These are phyloP conservation scores for Nemania sp. DNA, from an alignment of 2,329 filamentous ascomycete genomes.

Conservation along the genomic window DNA sequence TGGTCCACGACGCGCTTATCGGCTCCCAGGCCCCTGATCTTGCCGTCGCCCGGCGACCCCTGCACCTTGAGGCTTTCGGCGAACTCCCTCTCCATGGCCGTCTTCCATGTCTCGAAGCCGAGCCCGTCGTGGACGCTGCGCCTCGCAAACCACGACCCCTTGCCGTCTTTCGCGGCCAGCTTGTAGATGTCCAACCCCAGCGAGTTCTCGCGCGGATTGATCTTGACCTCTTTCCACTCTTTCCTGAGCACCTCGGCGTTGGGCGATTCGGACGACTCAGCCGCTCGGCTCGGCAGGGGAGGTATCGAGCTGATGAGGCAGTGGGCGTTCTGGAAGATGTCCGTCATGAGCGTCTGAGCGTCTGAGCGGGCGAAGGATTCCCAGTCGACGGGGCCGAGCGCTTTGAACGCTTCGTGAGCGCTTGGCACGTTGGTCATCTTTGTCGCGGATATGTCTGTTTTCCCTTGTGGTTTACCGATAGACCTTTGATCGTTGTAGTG, in stretches of 20 bases:
- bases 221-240: slow-evolving; percentile 85
- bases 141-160: slow-evolving; percentile 87
- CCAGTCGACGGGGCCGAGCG: slow-evolving; percentile 57
- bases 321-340: slow-evolving; percentile 69
- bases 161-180: slow-evolving; percentile 75
- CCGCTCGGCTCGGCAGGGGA: slow-evolving; percentile 48
- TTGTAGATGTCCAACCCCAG: slow-evolving; percentile 80
- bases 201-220: slow-evolving; percentile 73
- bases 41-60: slow-evolving; percentile 71
- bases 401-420: slow-evolving; percentile 56
- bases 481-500: no score
- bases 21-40: slow-evolving; percentile 83
- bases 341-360: slow-evolving; percentile 57
- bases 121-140: slow-evolving; percentile 81
- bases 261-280: slow-evolving; percentile 58
- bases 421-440: slow-evolving; percentile 30
- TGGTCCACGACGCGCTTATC: slow-evolving; percentile 73
- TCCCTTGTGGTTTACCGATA: no score
- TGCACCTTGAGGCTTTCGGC: slow-evolving; percentile 73
- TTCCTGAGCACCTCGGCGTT: slow-evolving; percentile 67
- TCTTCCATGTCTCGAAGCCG: slow-evolving; percentile 76
- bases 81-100: slow-evolving; percentile 79
- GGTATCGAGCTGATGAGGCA: slow-evolving; percentile 74
- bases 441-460: neutral
- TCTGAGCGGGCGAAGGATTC: slow-evolving; percentile 48